Evolutionary conservation across 495 filamentous ascomycete genomes (phyloP), one percentile per base, ranked within the genome.

Genomic region (Hyaloscypha finlandica): DNA sequence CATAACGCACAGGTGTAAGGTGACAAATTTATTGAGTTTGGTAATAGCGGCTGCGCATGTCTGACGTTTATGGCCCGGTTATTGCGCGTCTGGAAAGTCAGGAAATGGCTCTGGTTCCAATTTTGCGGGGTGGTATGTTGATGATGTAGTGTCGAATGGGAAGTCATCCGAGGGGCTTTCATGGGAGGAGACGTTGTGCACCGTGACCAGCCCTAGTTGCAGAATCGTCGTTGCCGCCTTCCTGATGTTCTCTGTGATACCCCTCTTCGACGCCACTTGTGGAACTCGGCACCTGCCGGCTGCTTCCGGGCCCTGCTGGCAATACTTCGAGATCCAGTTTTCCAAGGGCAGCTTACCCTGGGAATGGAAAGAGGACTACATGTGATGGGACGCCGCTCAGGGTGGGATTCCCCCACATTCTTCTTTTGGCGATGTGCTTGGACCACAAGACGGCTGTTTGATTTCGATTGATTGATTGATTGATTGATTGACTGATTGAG

Each of bases 91-190:
- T 19, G 16, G 42, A 48, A 14, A 14, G 1, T 3, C 25, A 48
- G 16, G 42, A 48, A 48, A 19, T 48, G 42, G 4, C 16, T 25
- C 25, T 48, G 9, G 16, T 16, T 37, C 35, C 35, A 6, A 37
- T 37, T 37, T 37, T 37, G 35, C 12, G 35, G 14, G 59, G 19
- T 42, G 6, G 19, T 22, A 19, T 14, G 16, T 39, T 12, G 37
- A 25, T 25, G 22, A 39, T 61, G 32, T 30, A 32, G 48, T 29
- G 29, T 64, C 61, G 61, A 55, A 64, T 64, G 32, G 61, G 61
- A 64, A 31, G 48, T 64, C 29, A 32, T 35, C 61, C 61, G 61
- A 33, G 19, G n/a, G 42, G 25, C 25, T 48, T 25, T 8, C n/a
- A 19, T 20, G 16, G 51, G 22, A 12, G 32, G 5, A 11, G 29